Percentiles rank a stretch among this genome's conserved stretches.
Conservation (phyloP, 1,284 basidiomycete species). For the Inonotus obliquus region DNA sequence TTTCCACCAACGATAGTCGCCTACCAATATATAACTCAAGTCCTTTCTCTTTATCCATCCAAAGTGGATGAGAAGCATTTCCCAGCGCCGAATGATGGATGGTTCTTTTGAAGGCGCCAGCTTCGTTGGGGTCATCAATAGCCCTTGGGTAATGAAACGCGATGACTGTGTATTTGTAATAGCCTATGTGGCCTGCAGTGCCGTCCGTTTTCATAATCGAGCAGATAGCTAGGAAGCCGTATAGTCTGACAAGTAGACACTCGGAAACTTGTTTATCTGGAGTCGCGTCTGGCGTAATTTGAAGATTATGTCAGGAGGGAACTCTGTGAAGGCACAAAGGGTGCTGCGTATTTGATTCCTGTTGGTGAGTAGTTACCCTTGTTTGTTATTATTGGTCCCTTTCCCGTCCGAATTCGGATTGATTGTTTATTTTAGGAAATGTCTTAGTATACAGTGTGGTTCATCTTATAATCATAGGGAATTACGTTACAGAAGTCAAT, state of each 20-base stretch:
- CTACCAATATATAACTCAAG: slow-evolving; percentile 72
- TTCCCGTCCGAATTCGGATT: not conserved
- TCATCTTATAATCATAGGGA: too few relatives aligned
- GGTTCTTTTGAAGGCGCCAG: slow-evolving; percentile 61
- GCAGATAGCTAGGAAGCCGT: too few relatives aligned
- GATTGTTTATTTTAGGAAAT: too few relatives aligned
- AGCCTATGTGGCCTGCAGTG: slow-evolving; percentile 45
- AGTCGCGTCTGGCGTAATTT: too few relatives aligned
- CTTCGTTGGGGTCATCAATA: slow-evolving; percentile 44
- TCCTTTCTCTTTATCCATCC: slow-evolving; percentile 53
- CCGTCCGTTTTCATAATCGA: slow-evolving; percentile 18
- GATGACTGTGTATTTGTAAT: slow-evolving; percentile 76
- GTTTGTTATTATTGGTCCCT: not conserved
- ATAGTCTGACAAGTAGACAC: too few relatives aligned
- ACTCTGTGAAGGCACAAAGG: not conserved
- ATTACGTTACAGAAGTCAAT: too few relatives aligned
- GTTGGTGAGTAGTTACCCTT: not conserved
- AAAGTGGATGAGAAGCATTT: slow-evolving; percentile 70
- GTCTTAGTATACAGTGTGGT: too few relatives aligned
- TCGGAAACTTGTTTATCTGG: too few relatives aligned
- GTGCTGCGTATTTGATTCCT: not conserved
- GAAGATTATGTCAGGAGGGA: too few relatives aligned
- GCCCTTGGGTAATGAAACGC: slow-evolving; percentile 63
- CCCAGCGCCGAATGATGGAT: slow-evolving; percentile 64
- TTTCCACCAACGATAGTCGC: slow-evolving; percentile 15